Conservation (phyloP, 2,329 filamentous ascomycete genomes). For the Colletotrichum ledebouriae region DNA sequence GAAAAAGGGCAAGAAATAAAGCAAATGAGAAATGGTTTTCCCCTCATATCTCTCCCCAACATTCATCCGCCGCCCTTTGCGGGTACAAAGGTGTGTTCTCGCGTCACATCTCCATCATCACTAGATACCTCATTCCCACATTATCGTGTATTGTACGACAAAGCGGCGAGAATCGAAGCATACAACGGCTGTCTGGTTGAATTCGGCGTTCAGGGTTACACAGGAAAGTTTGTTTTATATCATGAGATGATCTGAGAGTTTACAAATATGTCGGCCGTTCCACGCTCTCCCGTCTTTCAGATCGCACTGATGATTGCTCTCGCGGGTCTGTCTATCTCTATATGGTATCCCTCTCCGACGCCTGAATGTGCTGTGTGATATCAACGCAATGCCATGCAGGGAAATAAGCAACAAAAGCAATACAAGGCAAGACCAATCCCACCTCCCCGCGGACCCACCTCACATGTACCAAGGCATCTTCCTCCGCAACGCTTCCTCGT, state of each 20-base stretch:
- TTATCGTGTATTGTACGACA: conserved; percentile 20
- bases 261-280: conserved; percentile 2
- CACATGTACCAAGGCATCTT: conserved; percentile 58
- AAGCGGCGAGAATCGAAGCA: conserved; percentile 29
- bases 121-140: conserved; percentile 38
- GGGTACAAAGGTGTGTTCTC: conserved; percentile 1
- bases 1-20: conserved; percentile 76
- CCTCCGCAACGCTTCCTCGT: conserved; percentile 62
- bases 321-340: conserved; percentile 21
- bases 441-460: neutral
- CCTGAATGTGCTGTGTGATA: conserved; percentile 36
- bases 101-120: conserved; percentile 9
- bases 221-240: conserved; percentile 16
- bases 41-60: no score
- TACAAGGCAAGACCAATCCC: conserved; percentile 1
- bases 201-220: conserved; percentile 33
- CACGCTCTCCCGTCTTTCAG: neutral
- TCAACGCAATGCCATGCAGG: conserved; percentile 42
- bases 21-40: neutral
- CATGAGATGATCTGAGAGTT: conserved; percentile 23
- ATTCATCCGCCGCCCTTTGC: neutral
- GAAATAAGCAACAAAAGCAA: conserved; percentile 12
- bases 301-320: neutral
- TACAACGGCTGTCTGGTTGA: conserved; percentile 33
- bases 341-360: conserved; percentile 27